These are phyloP conservation scores for Fraxinus latifolia DNA, from an alignment of 305 asterid species.

Conservation along the genomic window DNA sequence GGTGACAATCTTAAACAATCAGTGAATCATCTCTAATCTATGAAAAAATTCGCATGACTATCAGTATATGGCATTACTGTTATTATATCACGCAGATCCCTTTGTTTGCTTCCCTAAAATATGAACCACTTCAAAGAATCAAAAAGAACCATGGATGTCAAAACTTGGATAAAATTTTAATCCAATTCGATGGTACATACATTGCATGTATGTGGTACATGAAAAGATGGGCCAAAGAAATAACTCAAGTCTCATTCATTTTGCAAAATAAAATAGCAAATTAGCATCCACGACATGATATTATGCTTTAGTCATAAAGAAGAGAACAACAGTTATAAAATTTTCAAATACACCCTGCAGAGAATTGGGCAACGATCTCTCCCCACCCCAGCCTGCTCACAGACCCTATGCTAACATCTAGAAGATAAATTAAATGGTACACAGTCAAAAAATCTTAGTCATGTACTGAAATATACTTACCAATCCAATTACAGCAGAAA, in stretches of 20 bases:
- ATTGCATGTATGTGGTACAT: background rate
- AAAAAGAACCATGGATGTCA: background rate
- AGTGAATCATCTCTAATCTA: background rate
- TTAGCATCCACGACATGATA: background rate
- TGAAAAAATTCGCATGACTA: background rate
- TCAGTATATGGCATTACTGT: background rate
- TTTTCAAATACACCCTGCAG: background rate
- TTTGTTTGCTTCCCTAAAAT: background rate
- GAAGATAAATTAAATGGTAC: constrained; percentile 10
- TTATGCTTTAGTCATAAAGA: background rate
- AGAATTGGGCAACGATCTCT: background rate
- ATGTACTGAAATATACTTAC: constrained; percentile 43
- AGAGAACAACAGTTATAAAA: background rate
- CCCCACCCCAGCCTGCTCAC: background rate
- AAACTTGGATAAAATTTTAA: background rate
- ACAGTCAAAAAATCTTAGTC: background rate
- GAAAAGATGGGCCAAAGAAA: background rate
- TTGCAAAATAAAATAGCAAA: background rate
- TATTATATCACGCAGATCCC: background rate
- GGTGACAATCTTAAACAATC: background rate
- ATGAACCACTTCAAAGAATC: background rate
- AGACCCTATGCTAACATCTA: background rate
- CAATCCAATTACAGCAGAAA: constrained; percentile 97
- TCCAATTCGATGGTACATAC: background rate
- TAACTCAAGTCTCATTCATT: background rate